These are phyloP conservation scores for Phalaenopsis hybrid DNA, from an alignment of 116 monocot genomes.

Conservation along the genomic window DNA sequence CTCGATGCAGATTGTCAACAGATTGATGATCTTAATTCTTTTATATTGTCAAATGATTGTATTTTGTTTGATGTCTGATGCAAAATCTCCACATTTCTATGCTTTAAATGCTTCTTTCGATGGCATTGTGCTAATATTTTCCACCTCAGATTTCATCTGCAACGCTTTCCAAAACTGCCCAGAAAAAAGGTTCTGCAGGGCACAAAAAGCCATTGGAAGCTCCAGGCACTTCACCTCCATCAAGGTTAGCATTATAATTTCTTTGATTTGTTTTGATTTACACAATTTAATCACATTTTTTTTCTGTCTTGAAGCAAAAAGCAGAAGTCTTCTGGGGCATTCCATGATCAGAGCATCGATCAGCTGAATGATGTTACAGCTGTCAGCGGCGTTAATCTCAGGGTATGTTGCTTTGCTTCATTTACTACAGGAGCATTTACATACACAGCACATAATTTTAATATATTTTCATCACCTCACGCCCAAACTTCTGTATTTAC, in stretches of 20 bases:
- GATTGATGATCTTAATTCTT: background rate
- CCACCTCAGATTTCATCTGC: conserved; percentile 28
- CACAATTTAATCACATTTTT: background rate
- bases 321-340: conserved; percentile 57
- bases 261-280: background rate
- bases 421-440: background rate
- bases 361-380: conserved; percentile 94
- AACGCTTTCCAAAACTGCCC: conserved; percentile 38
- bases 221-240: conserved; percentile 28
- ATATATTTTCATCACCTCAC: no score
- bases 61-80: background rate
- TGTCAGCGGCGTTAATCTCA: conserved; percentile 84
- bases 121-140: background rate
- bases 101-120: background rate
- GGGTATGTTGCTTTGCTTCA: conserved; percentile 31
- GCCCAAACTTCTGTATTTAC: no score
- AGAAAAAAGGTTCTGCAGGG: conserved; percentile 51
- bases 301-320: conserved; percentile 47
- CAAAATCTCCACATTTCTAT: background rate
- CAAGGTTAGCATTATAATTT: conserved; percentile 37
- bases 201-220: conserved; percentile 73
- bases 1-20: background rate
- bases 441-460: no score
- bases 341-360: conserved; percentile 71
- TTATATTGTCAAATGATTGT: background rate